phyloP scores from a whole-genome alignment of 1,284 basidiomycete species.

The Cutaneotrichosporon sp. region DNA sequence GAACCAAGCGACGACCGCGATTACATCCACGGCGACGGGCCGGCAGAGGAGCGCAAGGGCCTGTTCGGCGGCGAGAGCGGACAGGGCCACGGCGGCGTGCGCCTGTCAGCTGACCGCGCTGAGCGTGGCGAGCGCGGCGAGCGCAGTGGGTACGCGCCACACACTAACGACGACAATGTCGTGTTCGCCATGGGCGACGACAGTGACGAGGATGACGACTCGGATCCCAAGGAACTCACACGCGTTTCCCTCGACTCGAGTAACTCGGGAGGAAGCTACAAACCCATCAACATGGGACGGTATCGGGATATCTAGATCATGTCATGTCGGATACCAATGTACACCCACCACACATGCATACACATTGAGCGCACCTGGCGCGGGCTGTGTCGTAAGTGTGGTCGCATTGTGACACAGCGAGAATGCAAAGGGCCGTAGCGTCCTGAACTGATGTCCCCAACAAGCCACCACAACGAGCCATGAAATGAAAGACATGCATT shows the following conservation, averaged over 20 bases:
- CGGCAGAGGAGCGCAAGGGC: slow-evolving; percentile 3
- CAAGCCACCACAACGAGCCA: too few species aligned
- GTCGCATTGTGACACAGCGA: too few species aligned
- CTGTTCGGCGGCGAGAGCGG: neutral
- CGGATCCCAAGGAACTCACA: neutral
- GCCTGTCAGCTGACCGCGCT: neutral
- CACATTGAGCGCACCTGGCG: too few species aligned
- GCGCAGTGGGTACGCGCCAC: slow-evolving; percentile 20
- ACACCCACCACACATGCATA: too few species aligned
- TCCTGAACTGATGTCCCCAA: too few species aligned
- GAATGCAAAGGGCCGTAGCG: too few species aligned
- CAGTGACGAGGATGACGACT: slow-evolving; percentile 28
- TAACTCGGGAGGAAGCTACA: neutral
- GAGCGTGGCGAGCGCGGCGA: slow-evolving; percentile 1
- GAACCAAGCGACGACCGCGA: slow-evolving; percentile 9
- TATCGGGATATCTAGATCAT: neutral
- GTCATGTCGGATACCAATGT: too few species aligned
- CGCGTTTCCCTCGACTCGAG: slow-evolving; percentile 4
- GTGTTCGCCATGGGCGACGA: slow-evolving; percentile 81
- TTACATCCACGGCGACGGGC: slow-evolving; percentile 1
- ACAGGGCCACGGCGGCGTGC: slow-evolving; percentile 10
- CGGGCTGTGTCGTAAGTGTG: too few species aligned
- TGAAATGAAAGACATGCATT: too few species aligned
- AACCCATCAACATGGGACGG: neutral
- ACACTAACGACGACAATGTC: slow-evolving; percentile 62